Base-by-base conservation (phyloP, 176 grass and related monocot genomes). In the Phoenix dactylifera region DNA sequence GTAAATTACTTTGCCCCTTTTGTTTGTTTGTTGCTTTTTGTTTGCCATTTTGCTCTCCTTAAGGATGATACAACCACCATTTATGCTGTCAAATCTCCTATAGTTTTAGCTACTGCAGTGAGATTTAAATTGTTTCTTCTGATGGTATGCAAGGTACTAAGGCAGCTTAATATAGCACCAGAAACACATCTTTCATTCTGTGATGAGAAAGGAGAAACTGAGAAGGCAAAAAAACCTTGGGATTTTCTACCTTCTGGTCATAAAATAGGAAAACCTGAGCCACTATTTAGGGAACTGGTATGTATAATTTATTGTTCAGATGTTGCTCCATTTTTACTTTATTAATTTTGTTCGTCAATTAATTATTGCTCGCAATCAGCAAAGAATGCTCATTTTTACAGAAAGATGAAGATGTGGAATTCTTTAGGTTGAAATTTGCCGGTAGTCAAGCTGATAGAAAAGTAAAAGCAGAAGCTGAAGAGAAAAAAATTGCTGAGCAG, bases 271-370 rank as follows among this genome's bases (percentile, higher is more conserved):
- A 79, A 71, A 62, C 87, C 93, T 73, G 76, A 71, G 32, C 93
- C 93, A 74, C 71, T 97, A 4, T 97, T 97, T 62, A 97, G 88
- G 73, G 84, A 97, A 65, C 55, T 97, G 81, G 93, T 92, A 64
- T 0, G 76, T 63, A 29, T 72, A 70, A 22, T 67, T 5, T 4
- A 26, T 62, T 87, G 54, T 32, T 16, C 6, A 20, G 15, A 26
- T 68, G 12, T 66, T 62, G 19, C 7, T 57, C 30, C 24, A 24
- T 24, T 65, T 52, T 18, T 16, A 7, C 16, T 25, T 54, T 49
- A 44, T 51, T 60, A 22, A 32, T 25, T 52, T 72, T 67, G 74
- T 70, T 52, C 4, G 22, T n/a, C 22, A 65, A 28, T 59, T 61
- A 59, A 55, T 29, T 32, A 30, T 23, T 52, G 9, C 19, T 48